Conservation (phyloP, 148 eudicot species). For the Silene uniflora region DNA sequence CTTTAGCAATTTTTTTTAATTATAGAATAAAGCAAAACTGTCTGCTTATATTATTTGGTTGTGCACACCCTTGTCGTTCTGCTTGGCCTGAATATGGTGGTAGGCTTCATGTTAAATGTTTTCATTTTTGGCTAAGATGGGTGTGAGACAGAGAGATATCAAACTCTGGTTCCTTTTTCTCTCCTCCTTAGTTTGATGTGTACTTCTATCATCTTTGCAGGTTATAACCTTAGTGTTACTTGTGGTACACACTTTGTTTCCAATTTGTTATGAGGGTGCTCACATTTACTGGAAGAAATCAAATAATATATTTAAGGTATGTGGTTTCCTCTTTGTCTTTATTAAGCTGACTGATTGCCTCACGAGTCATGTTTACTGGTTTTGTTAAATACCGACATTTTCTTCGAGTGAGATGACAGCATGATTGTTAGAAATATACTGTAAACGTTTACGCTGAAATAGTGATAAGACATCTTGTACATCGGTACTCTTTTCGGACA, state of each 20-base stretch:
- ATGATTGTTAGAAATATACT: neutral
- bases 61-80: no score
- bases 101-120: no score
- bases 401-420: neutral
- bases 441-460: neutral
- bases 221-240: conserved; percentile 62
- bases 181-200: neutral
- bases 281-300: conserved; percentile 57
- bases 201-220: conserved; percentile 38
- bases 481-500: neutral
- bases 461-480: neutral
- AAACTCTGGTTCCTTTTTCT: no score
- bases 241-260: conserved; percentile 59
- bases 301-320: conserved; percentile 66
- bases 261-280: conserved; percentile 67
- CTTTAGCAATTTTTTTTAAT: no score
- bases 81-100: no score
- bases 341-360: neutral
- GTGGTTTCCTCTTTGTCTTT: conserved; percentile 1
- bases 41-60: no score
- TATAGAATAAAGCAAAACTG: no score
- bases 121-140: no score
- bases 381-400: neutral
- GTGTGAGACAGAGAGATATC: no score
- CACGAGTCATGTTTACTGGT: neutral